phyloP scores from a whole-genome alignment of 768 basidiomycete genomes.

The Pulveroboletus ravenelii region DNA sequence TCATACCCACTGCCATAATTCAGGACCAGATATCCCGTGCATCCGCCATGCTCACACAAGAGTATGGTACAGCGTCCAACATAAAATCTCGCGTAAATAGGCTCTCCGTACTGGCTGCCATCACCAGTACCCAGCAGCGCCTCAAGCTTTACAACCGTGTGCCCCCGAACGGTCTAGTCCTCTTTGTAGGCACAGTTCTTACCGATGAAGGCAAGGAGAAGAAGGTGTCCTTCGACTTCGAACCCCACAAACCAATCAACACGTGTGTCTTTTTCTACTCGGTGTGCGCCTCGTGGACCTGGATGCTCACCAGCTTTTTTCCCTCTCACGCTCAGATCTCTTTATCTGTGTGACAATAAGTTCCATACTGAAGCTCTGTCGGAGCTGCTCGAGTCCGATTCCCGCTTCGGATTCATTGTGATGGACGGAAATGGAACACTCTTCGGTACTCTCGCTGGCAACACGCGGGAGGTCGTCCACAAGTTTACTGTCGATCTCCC shows the following conservation, averaged over 20 bases:
- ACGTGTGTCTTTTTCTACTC: slow-evolving; percentile 54
- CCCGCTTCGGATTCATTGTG: slow-evolving; percentile 98
- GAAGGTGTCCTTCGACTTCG: slow-evolving; percentile 97
- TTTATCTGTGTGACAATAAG: slow-evolving; percentile 99
- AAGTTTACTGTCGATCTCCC: slow-evolving; percentile 99
- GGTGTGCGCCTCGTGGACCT: neutral
- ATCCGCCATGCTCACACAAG: slow-evolving; percentile 94
- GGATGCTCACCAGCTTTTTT: neutral
- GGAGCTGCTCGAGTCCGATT: slow-evolving; percentile 94
- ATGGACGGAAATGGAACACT: slow-evolving; percentile 99
- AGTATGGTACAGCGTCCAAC: slow-evolving; percentile 98
- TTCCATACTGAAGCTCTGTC: slow-evolving; percentile 98
- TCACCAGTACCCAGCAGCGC: slow-evolving; percentile 96
- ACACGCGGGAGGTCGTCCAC: slow-evolving; percentile 95
- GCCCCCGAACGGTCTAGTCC: slow-evolving; percentile 93
- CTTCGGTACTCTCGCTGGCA: slow-evolving; percentile 92
- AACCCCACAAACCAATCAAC: slow-evolving; percentile 98
- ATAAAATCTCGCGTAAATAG: slow-evolving; percentile 99
- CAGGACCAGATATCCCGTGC: slow-evolving; percentile 93
- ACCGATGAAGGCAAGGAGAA: slow-evolving; percentile 99
- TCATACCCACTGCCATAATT: neutral
- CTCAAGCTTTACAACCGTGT: slow-evolving; percentile 96
- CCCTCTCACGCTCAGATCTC: slow-evolving; percentile 52
- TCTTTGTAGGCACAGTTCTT: slow-evolving; percentile 96
- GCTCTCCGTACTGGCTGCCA: slow-evolving; percentile 94